Conservation (phyloP, 2,329 filamentous ascomycete species). For the Botrytis porri region DNA sequence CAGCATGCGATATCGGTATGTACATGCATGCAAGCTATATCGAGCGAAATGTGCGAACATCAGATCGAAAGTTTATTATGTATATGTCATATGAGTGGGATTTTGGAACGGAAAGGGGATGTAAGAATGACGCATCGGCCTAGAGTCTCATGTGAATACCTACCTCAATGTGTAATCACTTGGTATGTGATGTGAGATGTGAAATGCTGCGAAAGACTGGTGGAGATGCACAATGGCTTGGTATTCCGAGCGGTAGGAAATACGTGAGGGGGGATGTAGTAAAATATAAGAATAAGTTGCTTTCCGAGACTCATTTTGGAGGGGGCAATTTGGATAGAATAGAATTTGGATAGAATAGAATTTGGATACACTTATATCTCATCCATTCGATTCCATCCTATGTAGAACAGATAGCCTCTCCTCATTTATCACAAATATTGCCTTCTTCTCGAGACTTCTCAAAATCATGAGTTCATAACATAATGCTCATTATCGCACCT, state of each 20-base stretch:
- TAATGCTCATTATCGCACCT: neutral
- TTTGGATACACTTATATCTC: neutral
- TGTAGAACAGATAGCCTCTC: neutral
- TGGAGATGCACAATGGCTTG: neutral
- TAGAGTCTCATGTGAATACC: neutral
- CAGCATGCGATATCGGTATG: neutral
- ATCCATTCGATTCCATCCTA: neutral
- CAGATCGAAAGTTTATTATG: neutral
- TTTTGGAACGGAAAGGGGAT: too few relatives aligned
- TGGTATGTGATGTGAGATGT: neutral
- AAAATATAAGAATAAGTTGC: neutral
- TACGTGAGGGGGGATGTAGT: neutral
- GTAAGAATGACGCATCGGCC: neutral
- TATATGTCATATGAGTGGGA: neutral
- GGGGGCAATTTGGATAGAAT: neutral
- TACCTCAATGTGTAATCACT: neutral
- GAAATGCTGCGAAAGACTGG: neutral
- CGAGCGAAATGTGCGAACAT: neutral
- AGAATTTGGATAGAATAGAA: neutral
- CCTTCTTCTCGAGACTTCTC: neutral
- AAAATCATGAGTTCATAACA: neutral
- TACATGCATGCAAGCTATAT: neutral
- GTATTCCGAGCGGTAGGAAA: neutral
- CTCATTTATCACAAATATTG: neutral
- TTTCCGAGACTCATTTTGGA: too few relatives aligned